Base-by-base conservation (phyloP, 805 yeast species). In the Yamadazyma philogaea region DNA sequence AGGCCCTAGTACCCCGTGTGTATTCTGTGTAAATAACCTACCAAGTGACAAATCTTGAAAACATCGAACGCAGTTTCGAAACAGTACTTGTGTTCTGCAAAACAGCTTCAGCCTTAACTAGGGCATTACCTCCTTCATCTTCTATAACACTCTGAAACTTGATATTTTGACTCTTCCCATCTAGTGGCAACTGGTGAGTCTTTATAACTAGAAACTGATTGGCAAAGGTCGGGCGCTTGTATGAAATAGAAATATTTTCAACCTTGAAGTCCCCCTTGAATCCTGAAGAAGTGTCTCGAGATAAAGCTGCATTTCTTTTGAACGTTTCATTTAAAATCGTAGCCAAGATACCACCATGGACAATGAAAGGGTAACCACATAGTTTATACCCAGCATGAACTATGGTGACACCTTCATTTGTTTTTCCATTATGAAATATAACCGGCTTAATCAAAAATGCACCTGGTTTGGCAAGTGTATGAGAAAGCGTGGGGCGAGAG, bases 281-380 rank as follows among this genome's bases (percentile, higher is more conserved):
- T 51, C 54, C 53, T 3, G 62, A 66, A 52, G 53, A 24, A 44
- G 68, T 54, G 48, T 56, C 27, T 46, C 51, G 40, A 43, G 69
- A 57, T 32, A 82, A 64, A 1, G 70, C 61, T 2, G 72, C 78
- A 44, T 74, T 68, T 40, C 82, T 72, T 49, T 81, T 81, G 64
- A 82, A 75, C 6, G 84, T 74, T 51, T 89, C 96, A 55, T 87
- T 93, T 42, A 88, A 64, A 1, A 89, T 66, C 0, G 95, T 82
- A 7, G 90, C 95, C 22, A 89, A 59, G 21, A 90, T 77, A 0
- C 97, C 97, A 3, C 97, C 97, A 57, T 89, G 97, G 2, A 87
- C 75, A 15, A 90, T 64, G 52, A 87, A 82, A 2, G 96, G 97
- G 57, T 84, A 89, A 1, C 97, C 97, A 33, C 91, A 81, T 16